These are phyloP conservation scores for Chytriomyces confervae DNA, from an alignment of 192 early-diverging fungal species.

Conservation along the genomic window DNA sequence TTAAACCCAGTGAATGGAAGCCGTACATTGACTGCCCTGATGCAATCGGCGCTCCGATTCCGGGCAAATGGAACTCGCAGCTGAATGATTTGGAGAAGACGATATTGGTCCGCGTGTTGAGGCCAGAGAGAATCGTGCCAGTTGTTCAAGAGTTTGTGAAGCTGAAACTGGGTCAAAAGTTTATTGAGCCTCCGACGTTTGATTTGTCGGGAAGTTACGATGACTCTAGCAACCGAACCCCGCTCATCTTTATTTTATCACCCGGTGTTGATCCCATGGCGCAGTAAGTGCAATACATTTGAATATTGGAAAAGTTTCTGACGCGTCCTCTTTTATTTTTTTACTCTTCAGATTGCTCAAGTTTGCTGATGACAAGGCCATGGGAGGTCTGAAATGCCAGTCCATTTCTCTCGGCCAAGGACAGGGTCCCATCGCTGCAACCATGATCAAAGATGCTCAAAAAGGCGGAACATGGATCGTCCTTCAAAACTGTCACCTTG, in stretches of 20 bases:
- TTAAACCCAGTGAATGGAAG: slow-evolving; percentile 58
- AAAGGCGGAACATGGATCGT: slow-evolving; percentile 67
- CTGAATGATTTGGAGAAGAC: slow-evolving; percentile 62
- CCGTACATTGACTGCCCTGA: slow-evolving; percentile 49
- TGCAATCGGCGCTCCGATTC: slow-evolving; percentile 45
- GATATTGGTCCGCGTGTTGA: slow-evolving; percentile 54
- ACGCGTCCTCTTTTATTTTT: slow-evolving; percentile 21
- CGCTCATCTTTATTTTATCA: slow-evolving; percentile 68
- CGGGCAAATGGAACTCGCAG: slow-evolving; percentile 49
- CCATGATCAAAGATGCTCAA: slow-evolving; percentile 68
- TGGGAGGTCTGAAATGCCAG: slow-evolving; percentile 57
- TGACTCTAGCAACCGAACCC: slow-evolving; percentile 60
- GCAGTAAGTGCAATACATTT: slow-evolving; percentile 48
- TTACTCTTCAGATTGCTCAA: slow-evolving; percentile 57
- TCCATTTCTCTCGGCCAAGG: slow-evolving; percentile 70
- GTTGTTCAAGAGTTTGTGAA: slow-evolving; percentile 64
- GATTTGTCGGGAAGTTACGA: slow-evolving; percentile 66
- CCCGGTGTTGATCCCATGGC: slow-evolving; percentile 72
- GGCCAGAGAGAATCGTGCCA: slow-evolving; percentile 62
- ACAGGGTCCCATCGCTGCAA: slow-evolving; percentile 66
- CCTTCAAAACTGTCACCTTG: slow-evolving; percentile 71
- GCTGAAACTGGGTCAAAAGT: slow-evolving; percentile 67
- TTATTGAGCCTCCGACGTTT: slow-evolving; percentile 71
- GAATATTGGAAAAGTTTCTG: not conserved
- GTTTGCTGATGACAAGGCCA: slow-evolving; percentile 68